A percentile compares a stretch with the other conserved stretches of the same genome.
Conservation (phyloP, 108 stramenopile species). For the Fragilariopsis cylindrus region DNA sequence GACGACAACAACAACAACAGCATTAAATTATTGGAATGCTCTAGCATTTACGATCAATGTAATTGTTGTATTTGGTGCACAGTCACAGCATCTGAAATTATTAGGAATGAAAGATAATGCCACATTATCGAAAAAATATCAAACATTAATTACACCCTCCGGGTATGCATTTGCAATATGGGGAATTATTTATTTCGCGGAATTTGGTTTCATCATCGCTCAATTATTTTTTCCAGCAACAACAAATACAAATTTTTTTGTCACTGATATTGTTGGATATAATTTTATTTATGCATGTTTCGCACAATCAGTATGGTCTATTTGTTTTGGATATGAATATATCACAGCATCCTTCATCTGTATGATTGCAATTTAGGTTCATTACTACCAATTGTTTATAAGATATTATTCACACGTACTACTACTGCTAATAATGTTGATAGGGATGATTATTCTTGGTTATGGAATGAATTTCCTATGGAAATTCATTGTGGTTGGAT, state of each 20-base stretch:
- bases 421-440: too few species aligned
- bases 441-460: background rate
- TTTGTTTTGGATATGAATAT: constrained; percentile 64
- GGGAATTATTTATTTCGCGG: constrained; percentile 73
- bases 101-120: constrained; percentile 55
- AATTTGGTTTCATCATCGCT: constrained; percentile 62
- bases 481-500: constrained; percentile 84
- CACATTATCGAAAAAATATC: constrained; percentile 68
- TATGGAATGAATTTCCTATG: constrained; percentile 63
- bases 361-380: constrained; percentile 59
- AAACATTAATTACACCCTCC: constrained; percentile 80
- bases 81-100: background rate
- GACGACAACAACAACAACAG: too few species aligned
- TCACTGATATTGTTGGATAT: constrained; percentile 53
- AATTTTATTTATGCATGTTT: constrained; percentile 56
- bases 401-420: background rate
- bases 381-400: constrained; percentile 18
- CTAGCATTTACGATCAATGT: constrained; percentile 66
- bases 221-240: constrained; percentile 33
- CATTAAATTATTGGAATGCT: constrained; percentile 61
- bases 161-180: constrained; percentile 79
- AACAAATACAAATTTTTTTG: constrained; percentile 45
- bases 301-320: constrained; percentile 67
- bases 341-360: constrained; percentile 51
- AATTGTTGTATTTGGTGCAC: constrained; percentile 56